A percentile compares a stretch with the other conserved stretches of the same genome.
These are phyloP conservation scores for Harringtonia lauricola DNA, from an alignment of 2,329 filamentous ascomycete species.

Conservation along the genomic window DNA sequence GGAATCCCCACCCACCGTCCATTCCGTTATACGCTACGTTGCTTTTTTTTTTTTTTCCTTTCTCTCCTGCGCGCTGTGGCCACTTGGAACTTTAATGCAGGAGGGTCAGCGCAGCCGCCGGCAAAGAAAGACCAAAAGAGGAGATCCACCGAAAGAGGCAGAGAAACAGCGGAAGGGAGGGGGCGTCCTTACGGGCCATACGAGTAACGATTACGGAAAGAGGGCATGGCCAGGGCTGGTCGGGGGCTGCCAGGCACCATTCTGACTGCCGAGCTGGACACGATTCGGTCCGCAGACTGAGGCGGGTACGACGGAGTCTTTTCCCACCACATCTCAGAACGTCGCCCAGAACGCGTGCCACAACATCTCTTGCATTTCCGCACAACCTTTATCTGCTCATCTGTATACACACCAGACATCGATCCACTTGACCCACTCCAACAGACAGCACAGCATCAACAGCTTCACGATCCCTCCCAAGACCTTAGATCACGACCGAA, in stretches of 20 bases:
- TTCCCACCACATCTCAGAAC: neutral
- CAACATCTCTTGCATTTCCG: no score
- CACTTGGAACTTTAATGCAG: neutral
- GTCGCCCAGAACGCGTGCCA: neutral
- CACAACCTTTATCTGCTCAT: no score
- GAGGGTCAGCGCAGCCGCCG: neutral
- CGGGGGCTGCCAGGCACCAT: constrained; percentile 1
- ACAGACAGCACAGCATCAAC: no score
- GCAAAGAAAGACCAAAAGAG: neutral
- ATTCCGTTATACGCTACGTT: neutral
- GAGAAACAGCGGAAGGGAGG: neutral
- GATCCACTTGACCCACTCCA: no score
- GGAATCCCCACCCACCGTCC: neutral
- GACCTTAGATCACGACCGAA: no score
- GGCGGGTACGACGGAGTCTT: neutral
- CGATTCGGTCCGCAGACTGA: constrained; percentile 3
- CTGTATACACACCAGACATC: no score
- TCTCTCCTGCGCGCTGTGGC: neutral
- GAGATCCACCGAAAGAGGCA: neutral
- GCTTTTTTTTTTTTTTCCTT: neutral
- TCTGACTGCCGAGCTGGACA: constrained; percentile 6
- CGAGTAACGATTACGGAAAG: neutral
- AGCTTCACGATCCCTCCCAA: no score
- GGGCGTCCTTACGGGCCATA: neutral
- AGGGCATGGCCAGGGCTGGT: neutral